Evolutionary conservation across 352 stramenopile species (phyloP).

Genomic region (Pythium phragmiticola): DNA sequence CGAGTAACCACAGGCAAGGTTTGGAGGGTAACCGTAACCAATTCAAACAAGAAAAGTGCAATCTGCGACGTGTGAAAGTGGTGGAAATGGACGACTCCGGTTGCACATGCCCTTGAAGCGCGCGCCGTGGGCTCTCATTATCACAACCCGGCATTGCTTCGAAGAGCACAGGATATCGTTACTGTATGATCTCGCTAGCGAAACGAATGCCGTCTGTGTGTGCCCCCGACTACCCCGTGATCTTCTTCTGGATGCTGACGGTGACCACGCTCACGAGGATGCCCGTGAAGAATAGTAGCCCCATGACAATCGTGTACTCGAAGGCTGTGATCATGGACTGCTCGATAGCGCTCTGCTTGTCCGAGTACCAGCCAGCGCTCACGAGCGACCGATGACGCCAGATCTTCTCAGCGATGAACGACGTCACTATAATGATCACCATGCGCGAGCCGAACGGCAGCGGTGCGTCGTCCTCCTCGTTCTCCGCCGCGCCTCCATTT

Average conservation of each 20-base stretch:
- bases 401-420: constrained; percentile 76
- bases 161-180: too few relatives aligned
- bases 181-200: too few relatives aligned
- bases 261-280: constrained; percentile 58
- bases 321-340: constrained; percentile 67
- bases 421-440: constrained; percentile 60
- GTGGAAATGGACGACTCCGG: too few relatives aligned
- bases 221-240: constrained; percentile 8
- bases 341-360: constrained; percentile 54
- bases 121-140: too few relatives aligned
- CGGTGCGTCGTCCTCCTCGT: constrained; percentile 12
- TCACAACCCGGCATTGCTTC: too few relatives aligned
- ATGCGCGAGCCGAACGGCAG: constrained; percentile 53
- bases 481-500: neutral
- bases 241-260: constrained; percentile 22
- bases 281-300: constrained; percentile 66
- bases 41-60: constrained; percentile 10
- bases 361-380: constrained; percentile 62
- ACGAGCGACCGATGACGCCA: constrained; percentile 73
- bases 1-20: constrained; percentile 12
- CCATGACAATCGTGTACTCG: constrained; percentile 80
- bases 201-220: too few relatives aligned
- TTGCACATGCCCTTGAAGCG: too few relatives aligned
- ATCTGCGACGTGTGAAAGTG: constrained; percentile 20
- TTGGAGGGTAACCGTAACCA: constrained; percentile 2